Conservation (phyloP, 768 basidiomycete genomes). For the Hemileccinum rubropunctum region DNA sequence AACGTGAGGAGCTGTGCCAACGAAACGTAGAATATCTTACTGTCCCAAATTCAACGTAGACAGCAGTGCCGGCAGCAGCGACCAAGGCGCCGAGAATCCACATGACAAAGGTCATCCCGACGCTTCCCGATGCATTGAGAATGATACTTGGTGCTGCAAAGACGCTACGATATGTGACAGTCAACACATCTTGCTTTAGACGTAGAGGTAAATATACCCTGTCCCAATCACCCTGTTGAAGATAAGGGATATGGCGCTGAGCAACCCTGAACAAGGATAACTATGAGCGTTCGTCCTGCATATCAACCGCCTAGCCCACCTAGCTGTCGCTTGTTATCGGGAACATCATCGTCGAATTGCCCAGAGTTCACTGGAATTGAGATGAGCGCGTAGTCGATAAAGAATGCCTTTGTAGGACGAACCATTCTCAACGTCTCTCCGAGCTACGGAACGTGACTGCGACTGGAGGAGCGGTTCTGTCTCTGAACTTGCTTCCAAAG, state of each 20-base stretch:
- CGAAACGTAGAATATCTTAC: constrained; percentile 33
- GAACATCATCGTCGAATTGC: constrained; percentile 42
- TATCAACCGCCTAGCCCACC: constrained; percentile 35
- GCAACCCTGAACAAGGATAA: constrained; percentile 11
- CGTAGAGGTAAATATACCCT: constrained; percentile 41
- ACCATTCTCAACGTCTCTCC: constrained; percentile 12
- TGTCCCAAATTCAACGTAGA: constrained; percentile 75
- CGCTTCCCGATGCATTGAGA: constrained; percentile 63
- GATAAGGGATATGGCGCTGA: constrained; percentile 62
- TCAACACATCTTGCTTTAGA: background rate
- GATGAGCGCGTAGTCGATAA: background rate
- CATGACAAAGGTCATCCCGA: constrained; percentile 64
- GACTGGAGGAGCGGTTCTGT: constrained; percentile 22
- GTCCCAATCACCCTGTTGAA: constrained; percentile 78
- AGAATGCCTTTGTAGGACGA: background rate
- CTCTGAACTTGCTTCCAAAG: constrained; percentile 9
- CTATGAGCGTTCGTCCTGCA: background rate
- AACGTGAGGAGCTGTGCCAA: background rate
- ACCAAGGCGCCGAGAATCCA: constrained; percentile 69
- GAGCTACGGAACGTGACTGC: background rate
- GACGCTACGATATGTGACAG: constrained; percentile 45
- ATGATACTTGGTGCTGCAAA: constrained; percentile 72
- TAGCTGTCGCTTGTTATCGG: constrained; percentile 46
- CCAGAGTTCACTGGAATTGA: constrained; percentile 3
- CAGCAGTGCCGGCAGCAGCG: constrained; percentile 63